Evolutionary conservation across 768 basidiomycete species (phyloP).

Genomic region (Boletus tomentosulus): DNA sequence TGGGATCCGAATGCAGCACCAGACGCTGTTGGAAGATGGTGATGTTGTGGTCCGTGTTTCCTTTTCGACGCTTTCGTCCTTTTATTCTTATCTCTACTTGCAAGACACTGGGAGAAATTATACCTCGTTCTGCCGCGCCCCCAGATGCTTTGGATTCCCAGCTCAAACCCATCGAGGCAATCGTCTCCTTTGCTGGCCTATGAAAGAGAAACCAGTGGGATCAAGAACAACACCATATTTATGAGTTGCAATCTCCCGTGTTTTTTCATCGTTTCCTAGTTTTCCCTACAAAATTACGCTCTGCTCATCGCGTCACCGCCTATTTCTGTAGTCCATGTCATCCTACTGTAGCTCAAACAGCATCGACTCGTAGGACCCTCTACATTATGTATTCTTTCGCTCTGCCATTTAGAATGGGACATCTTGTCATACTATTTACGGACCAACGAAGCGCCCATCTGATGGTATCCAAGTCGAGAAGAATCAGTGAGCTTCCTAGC

Average conservation of each 20-base stretch:
- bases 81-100: constrained; percentile 7
- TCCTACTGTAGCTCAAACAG: neutral
- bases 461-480: neutral
- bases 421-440: neutral
- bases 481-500: neutral
- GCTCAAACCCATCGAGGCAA: constrained; percentile 43
- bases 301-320: neutral
- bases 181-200: constrained; percentile 34
- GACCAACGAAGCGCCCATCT: neutral
- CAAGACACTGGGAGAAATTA: constrained; percentile 39
- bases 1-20: constrained; percentile 36
- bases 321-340: constrained; percentile 5
- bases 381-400: neutral
- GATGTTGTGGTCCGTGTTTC: constrained; percentile 40
- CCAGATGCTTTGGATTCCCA: constrained; percentile 41
- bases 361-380: neutral
- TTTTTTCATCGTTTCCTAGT: neutral
- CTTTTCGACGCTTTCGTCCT: neutral
- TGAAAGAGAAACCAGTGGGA: constrained; percentile 4
- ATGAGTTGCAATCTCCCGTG: neutral
- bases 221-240: neutral
- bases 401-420: neutral
- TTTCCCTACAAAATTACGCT: neutral
- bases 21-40: constrained; percentile 36
- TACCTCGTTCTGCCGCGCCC: constrained; percentile 38